Evolutionary conservation across 2,329 filamentous ascomycete species (phyloP).

Genomic region (Pyricularia pennisetigena): DNA sequence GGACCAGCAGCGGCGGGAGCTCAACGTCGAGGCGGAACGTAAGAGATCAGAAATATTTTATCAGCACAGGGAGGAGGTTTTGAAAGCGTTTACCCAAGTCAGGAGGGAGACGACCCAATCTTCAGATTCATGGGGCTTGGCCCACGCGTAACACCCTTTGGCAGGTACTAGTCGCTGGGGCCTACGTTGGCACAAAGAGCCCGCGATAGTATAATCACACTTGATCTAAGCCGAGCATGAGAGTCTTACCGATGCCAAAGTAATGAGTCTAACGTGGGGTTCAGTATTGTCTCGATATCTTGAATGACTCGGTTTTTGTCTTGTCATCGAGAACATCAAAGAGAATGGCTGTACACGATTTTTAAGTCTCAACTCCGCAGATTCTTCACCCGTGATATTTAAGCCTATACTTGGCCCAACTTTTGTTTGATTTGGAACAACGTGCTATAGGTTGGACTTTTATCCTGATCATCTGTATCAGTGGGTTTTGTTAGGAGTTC

Average conservation of each 20-base stretch:
- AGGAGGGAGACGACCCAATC: not conserved
- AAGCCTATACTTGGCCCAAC: not conserved
- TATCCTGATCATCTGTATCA: not conserved
- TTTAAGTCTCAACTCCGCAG: no score
- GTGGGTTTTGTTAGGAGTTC: not conserved
- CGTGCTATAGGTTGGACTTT: not conserved
- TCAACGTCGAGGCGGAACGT: slow-evolving; percentile 34
- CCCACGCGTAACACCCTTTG: not conserved
- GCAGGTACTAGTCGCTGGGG: not conserved
- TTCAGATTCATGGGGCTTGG: not conserved
- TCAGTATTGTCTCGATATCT: not conserved
- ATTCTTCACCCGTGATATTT: not conserved
- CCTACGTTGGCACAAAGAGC: not conserved
- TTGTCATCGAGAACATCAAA: not conserved
- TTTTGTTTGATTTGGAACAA: not conserved
- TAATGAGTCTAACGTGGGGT: not conserved
- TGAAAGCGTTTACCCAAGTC: slow-evolving; percentile 17
- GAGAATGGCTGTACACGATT: not conserved
- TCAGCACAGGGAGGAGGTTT: slow-evolving; percentile 32
- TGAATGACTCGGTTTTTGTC: not conserved
- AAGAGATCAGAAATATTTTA: slow-evolving; percentile 41
- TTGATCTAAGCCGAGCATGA: not conserved
- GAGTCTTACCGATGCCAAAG: not conserved
- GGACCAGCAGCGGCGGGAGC: slow-evolving; percentile 32
- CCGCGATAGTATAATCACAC: not conserved